A percentile compares a stretch with the other conserved stretches of the same genome.
Conservation (phyloP, 1,139 yeast species). For the Diutina scorzettiae region DNA sequence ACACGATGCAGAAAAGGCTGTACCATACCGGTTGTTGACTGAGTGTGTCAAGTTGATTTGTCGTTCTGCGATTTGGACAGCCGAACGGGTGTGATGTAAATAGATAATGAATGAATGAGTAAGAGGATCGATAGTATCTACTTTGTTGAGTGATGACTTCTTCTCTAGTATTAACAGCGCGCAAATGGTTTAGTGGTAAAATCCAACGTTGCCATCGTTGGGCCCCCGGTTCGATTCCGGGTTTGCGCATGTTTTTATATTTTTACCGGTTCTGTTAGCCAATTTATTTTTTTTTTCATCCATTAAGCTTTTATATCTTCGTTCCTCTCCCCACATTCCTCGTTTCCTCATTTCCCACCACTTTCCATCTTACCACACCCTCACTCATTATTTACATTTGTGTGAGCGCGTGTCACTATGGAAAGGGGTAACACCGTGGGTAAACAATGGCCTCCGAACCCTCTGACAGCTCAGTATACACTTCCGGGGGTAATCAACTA, state of each 20-base stretch:
- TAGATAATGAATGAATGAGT: not conserved
- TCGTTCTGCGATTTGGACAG: constrained; percentile 81
- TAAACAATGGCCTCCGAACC: not conserved
- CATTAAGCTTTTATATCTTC: too few species aligned
- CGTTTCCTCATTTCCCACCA: not conserved
- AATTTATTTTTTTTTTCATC: too few species aligned
- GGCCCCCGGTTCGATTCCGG: too few species aligned
- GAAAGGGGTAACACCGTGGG: not conserved
- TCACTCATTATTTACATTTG: not conserved
- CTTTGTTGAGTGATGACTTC: too few species aligned
- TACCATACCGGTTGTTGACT: constrained; percentile 79
- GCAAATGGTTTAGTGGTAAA: too few species aligned
- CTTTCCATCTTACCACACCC: not conserved
- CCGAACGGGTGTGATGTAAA: constrained; percentile 51
- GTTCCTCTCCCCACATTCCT: too few species aligned
- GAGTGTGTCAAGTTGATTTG: constrained; percentile 80
- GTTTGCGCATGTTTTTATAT: too few species aligned
- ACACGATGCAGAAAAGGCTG: constrained; percentile 85
- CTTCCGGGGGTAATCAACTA: constrained; percentile 57
- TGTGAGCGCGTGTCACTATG: not conserved
- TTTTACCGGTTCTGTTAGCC: too few species aligned
- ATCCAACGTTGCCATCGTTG: too few species aligned
- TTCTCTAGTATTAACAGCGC: too few species aligned
- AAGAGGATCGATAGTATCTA: too few species aligned
- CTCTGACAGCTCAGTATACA: constrained; percentile 21